Percentiles rank a stretch among this genome's conserved stretches.
phyloP scores from a whole-genome alignment of 768 basidiomycete species.

The Boletus eberwhitei region DNA sequence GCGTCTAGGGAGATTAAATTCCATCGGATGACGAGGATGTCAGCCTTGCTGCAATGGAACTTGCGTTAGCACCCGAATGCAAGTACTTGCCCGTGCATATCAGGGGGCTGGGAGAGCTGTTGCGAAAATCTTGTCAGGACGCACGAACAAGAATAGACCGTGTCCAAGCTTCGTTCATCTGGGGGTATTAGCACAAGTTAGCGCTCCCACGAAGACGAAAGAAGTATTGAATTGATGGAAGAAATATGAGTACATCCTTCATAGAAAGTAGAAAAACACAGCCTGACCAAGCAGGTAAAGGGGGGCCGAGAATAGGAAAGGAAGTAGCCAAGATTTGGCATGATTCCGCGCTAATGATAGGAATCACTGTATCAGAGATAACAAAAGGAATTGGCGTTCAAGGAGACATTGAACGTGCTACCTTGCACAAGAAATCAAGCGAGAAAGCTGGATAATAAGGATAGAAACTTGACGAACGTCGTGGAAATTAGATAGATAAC shows the following conservation, averaged over 20 bases:
- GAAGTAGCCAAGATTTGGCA: slow-evolving; percentile 7
- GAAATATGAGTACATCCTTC: slow-evolving; percentile 17
- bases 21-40: neutral
- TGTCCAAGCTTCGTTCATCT: neutral
- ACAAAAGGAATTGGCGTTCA: slow-evolving; percentile 2
- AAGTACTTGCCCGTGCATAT: neutral
- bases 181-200: neutral
- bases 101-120: neutral
- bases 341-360: slow-evolving; percentile 1
- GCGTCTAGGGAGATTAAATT: neutral
- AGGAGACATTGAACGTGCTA: slow-evolving; percentile 6
- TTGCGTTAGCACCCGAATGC: neutral
- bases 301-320: neutral
- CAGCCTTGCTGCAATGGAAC: neutral
- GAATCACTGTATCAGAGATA: slow-evolving; percentile 4
- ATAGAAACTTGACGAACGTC: slow-evolving; percentile 21
- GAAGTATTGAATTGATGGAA: slow-evolving; percentile 11
- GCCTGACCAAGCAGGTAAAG: slow-evolving; percentile 25
- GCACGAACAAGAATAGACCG: neutral
- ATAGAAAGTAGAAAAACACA: slow-evolving; percentile 10
- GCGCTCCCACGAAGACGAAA: neutral
- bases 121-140: neutral
- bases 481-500: slow-evolving; percentile 20
- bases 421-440: slow-evolving; percentile 18
- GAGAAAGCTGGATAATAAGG: slow-evolving; percentile 26